A percentile compares a stretch with the other conserved stretches of the same genome.
Evolutionary conservation across 768 basidiomycete genomes (phyloP).

Genomic region (Pleurotus tuoliensis): DNA sequence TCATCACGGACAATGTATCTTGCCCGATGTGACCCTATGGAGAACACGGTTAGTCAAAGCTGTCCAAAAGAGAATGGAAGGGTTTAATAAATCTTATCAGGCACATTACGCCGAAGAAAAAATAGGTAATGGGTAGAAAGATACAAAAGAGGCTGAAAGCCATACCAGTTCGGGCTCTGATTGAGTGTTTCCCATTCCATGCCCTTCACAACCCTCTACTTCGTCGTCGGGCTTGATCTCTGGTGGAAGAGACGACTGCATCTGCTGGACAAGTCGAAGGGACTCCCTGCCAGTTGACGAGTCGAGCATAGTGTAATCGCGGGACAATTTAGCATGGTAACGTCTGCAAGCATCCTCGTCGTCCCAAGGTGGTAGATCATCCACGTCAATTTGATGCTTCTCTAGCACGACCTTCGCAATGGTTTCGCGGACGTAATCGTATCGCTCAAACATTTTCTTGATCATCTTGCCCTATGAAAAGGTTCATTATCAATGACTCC

Average conservation of each 20-base stretch:
- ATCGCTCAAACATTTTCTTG: constrained; percentile 47
- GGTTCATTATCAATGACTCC: not conserved
- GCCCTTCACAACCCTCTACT: constrained; percentile 12
- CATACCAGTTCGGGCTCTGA: constrained; percentile 12
- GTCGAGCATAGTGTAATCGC: constrained; percentile 35
- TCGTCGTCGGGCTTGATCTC: constrained; percentile 6
- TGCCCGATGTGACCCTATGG: constrained; percentile 66
- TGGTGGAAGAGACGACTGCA: constrained; percentile 9
- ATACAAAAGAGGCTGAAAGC: constrained; percentile 4
- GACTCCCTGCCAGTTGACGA: constrained; percentile 6
- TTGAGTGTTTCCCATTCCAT: constrained; percentile 9
- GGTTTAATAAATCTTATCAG: constrained; percentile 3
- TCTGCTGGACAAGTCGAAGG: constrained; percentile 7
- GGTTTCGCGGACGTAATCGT: constrained; percentile 35
- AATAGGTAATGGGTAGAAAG: constrained; percentile 4
- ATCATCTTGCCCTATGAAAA: constrained; percentile 58
- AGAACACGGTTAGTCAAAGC: not conserved
- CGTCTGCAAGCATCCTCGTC: constrained; percentile 39
- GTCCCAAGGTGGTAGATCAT: constrained; percentile 52
- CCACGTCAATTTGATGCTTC: constrained; percentile 48
- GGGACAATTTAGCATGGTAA: constrained; percentile 52
- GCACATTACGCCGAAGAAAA: not conserved
- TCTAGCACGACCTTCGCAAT: constrained; percentile 45
- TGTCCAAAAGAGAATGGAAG: constrained; percentile 7
- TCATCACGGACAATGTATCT: constrained; percentile 70